Evolutionary conservation across 208 protist genomes (phyloP), one percentile per base, ranked within the genome.

Genomic region (Histomonas meleagridis): DNA sequence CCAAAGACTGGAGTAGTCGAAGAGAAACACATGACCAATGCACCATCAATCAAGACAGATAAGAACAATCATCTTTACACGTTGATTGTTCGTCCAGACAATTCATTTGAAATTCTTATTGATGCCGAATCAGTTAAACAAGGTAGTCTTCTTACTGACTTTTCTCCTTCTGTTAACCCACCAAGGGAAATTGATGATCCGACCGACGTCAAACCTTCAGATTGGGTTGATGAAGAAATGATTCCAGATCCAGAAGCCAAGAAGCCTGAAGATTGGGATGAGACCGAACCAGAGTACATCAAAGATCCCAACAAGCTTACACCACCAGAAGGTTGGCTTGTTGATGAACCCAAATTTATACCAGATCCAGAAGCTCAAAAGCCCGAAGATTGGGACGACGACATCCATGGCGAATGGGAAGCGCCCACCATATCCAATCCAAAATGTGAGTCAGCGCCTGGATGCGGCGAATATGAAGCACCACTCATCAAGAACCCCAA

Each of bases 371-470:
- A 69, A 3, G 93, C 93, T 10, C n/a, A 1, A 7, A 92, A 86
- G 70, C 94, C 94, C 28, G 53, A 60, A 48, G 92, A 94, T 32
- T 95, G 94, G 94, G 79, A 93, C 62, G 91, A 90, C 23, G 92
- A 94, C 5, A 92, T 93, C 53, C 90, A 94, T 49, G 94, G 93
- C 40, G 91, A 92, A 38, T 94, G 91, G 91, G 76, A 86, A 76
- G 51, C 79, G 35, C 93, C 93, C 49, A 4, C 91, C 0, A 91
- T 94, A 16, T 55, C 78, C 21, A 95, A 95, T 90, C 94, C 94
- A 76, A 48, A 92, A 26, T 93, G 93, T 69, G 16, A 16, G 46
- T 7, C 32, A 51, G 40, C 32, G 32, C 40, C 35, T 51, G 86
- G 55, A 5, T 60, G 55, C 23, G 86, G 86, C 21, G 0, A 1